These are phyloP conservation scores for Ulota crispa DNA, from an alignment of 225 moss, liverwort and hornwort species.

Conservation along the genomic window DNA sequence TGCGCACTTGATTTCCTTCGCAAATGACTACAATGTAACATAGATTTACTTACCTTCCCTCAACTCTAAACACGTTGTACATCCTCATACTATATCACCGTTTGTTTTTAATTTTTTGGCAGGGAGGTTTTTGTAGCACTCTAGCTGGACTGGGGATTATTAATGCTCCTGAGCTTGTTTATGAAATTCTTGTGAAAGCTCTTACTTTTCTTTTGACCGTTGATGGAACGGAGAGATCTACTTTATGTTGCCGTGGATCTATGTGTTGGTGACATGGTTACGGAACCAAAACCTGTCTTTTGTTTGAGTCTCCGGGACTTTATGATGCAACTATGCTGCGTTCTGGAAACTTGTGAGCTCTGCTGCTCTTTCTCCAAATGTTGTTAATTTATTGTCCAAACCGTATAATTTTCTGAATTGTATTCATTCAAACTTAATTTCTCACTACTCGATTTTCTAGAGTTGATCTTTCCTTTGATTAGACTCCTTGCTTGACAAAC, in stretches of 20 bases:
- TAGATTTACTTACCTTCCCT: conserved; percentile 16
- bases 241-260: background rate
- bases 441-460: too few species aligned
- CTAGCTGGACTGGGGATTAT: background rate
- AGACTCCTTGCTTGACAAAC: too few species aligned
- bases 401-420: too few species aligned
- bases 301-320: background rate
- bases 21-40: conserved; percentile 30
- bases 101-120: background rate
- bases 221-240: background rate
- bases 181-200: background rate
- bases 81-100: background rate
- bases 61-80: background rate
- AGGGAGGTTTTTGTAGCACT: conserved; percentile 3
- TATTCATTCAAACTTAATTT: background rate
- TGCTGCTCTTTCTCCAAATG: background rate
- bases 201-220: background rate
- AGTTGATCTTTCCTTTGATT: too few species aligned
- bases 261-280: background rate
- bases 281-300: background rate
- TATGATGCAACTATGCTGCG: background rate
- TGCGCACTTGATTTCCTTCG: conserved; percentile 18
- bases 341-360: background rate
- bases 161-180: background rate
- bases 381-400: background rate